Evolutionary conservation across 805 yeast species (phyloP).

Genomic region (Metschnikowia bowlesiae): DNA sequence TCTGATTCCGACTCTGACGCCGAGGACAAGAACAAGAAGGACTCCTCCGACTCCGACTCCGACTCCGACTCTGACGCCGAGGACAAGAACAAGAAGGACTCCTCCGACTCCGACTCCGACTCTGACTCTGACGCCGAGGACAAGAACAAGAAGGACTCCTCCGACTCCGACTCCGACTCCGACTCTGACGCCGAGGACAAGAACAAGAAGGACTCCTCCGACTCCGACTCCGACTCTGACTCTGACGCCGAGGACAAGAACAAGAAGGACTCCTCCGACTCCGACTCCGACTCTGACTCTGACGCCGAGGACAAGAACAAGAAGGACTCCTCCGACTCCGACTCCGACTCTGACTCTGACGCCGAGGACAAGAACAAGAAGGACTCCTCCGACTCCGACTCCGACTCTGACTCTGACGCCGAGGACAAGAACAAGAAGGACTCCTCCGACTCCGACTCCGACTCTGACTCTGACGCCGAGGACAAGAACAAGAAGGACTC

Average conservation of each 20-base stretch:
- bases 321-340: too few relatives aligned
- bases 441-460: background rate
- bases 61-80: background rate
- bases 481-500: conserved; percentile 10
- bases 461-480: background rate
- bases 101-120: conserved; percentile 9
- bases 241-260: conserved; percentile 22
- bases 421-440: background rate
- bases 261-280: background rate
- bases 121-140: background rate
- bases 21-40: conserved; percentile 1
- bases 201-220: conserved; percentile 1
- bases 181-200: conserved; percentile 20
- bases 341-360: too few relatives aligned
- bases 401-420: background rate
- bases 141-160: conserved; percentile 20
- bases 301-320: too few relatives aligned
- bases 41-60: conserved; percentile 13
- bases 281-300: too few relatives aligned
- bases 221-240: background rate
- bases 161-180: conserved; percentile 10
- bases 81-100: conserved; percentile 20
- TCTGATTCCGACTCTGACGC: conserved; percentile 14
- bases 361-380: too few relatives aligned
- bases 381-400: too few relatives aligned